Evolutionary conservation across 2,329 filamentous ascomycete genomes (phyloP).

Genomic region (Beauveria brongniartii): DNA sequence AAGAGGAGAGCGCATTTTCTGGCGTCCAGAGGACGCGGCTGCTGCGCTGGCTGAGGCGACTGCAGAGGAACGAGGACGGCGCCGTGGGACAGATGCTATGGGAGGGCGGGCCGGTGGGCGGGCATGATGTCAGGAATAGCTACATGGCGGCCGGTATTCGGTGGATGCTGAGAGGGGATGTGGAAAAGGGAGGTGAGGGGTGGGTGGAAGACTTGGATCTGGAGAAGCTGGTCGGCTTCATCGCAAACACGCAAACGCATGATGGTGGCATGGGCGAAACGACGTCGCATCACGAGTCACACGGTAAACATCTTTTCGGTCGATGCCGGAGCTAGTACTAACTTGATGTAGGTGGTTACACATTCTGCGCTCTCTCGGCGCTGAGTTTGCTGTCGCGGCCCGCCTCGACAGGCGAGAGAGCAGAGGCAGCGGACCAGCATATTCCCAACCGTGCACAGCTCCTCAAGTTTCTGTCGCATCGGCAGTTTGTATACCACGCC

Average conservation of each 20-base stretch:
- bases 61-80: conserved; percentile 71
- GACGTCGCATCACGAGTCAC: conserved; percentile 65
- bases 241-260: conserved; percentile 66
- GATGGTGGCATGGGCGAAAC: conserved; percentile 79
- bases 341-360: conserved; percentile 64
- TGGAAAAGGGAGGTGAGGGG: conserved; percentile 40
- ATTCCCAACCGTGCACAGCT: conserved; percentile 25
- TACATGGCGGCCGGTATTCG: conserved; percentile 76
- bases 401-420: conserved; percentile 14
- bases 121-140: conserved; percentile 78
- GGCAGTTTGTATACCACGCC: conserved; percentile 55
- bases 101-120: conserved; percentile 56
- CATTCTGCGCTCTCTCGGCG: conserved; percentile 77
- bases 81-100: conserved; percentile 82
- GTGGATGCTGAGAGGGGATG: conserved; percentile 66
- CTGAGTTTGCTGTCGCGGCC: conserved; percentile 66
- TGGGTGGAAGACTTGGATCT: conserved; percentile 68
- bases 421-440: conserved; percentile 22
- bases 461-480: conserved; percentile 51
- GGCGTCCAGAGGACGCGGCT: conserved; percentile 61
- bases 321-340: not conserved
- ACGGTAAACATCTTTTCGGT: conserved; percentile 44
- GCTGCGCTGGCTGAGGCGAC: conserved; percentile 61
- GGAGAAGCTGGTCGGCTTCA: conserved; percentile 59
- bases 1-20: conserved; percentile 37